Conservation (phyloP, 371 early-diverging fungal genomes). For the Conidiobolus incongruus region DNA sequence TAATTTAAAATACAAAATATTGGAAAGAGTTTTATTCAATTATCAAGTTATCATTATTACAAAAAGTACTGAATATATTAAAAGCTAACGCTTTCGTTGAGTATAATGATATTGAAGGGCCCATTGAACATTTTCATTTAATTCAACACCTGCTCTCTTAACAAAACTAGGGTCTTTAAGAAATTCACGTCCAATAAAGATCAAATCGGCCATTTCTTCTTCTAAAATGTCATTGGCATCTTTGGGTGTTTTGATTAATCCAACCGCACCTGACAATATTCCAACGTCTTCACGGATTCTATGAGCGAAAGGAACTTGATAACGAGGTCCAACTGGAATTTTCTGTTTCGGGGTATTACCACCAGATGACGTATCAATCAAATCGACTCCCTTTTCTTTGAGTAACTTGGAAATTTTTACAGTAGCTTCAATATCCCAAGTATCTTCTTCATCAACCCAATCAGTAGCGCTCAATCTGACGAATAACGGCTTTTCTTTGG, state of each 20-base stretch:
- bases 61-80: too few relatives aligned
- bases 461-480: constrained; percentile 61
- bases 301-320: too few relatives aligned
- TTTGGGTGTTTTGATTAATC: constrained; percentile 31
- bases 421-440: constrained; percentile 42
- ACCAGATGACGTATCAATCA: constrained; percentile 47
- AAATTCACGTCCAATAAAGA: constrained; percentile 50
- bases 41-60: too few relatives aligned
- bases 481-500: too few relatives aligned
- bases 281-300: too few relatives aligned
- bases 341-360: too few relatives aligned
- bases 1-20: too few relatives aligned
- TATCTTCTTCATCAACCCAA: constrained; percentile 20
- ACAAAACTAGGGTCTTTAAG: constrained; percentile 38
- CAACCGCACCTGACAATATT: constrained; percentile 42
- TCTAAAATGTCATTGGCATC: constrained; percentile 47
- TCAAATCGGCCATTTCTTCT: constrained; percentile 36
- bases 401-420: constrained; percentile 24
- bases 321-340: too few relatives aligned
- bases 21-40: too few relatives aligned
- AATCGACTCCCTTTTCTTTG: constrained; percentile 40
- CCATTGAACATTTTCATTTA: constrained; percentile 18
- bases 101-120: constrained; percentile 10
- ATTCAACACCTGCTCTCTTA: constrained; percentile 20
- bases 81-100: not conserved